Conservation (phyloP, 1,284 basidiomycete species). For the Ganoderma meredithae region DNA sequence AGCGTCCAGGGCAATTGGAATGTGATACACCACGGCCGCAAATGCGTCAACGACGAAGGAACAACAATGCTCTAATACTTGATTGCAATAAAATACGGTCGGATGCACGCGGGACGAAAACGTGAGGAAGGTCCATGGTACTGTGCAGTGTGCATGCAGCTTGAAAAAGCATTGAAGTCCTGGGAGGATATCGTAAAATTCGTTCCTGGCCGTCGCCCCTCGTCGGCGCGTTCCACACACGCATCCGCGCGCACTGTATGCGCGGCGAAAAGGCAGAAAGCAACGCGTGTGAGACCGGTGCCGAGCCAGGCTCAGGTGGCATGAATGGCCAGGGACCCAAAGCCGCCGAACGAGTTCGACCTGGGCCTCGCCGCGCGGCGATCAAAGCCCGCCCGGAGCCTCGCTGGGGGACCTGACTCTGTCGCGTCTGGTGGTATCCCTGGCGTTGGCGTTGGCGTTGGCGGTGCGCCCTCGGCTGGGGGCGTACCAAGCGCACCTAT, state of each 20-base stretch:
- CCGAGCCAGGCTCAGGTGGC: background rate
- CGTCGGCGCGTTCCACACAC: background rate
- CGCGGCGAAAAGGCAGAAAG: background rate
- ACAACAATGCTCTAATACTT: background rate
- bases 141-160: background rate
- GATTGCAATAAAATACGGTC: background rate
- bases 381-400: slow-evolving; percentile 12
- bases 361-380: slow-evolving; percentile 17
- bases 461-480: background rate
- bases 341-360: slow-evolving; percentile 22
- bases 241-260: background rate
- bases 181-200: background rate
- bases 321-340: slow-evolving; percentile 10
- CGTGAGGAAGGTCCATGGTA: background rate
- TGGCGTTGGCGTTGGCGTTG: slow-evolving; percentile 4
- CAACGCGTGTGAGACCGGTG: background rate
- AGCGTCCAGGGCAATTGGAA: background rate
- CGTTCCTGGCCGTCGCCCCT: background rate
- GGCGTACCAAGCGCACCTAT: background rate
- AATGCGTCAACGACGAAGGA: background rate
- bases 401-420: background rate
- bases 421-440: slow-evolving; percentile 9
- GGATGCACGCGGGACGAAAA: background rate
- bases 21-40: background rate
- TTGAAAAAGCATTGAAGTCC: background rate